Evolutionary conservation across 768 basidiomycete species (phyloP), one percentile per base, ranked within the genome.

Genomic region (Pilatotrama ljubarskyi): DNA sequence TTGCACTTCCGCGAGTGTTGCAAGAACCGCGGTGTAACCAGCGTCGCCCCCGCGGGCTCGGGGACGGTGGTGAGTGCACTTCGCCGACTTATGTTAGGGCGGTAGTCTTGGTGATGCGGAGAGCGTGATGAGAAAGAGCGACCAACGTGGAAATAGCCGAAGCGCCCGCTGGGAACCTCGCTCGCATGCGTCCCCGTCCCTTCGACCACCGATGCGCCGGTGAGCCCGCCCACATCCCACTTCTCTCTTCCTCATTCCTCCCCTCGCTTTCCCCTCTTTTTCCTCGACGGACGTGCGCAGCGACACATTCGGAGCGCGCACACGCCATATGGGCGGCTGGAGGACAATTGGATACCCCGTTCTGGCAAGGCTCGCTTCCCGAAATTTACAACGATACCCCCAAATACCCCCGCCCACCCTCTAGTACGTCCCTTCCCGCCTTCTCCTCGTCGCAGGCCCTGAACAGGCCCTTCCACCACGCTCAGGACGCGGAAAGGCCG

Each of bases 341-440:
- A 40, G 44, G 48, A 62, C 61, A 62, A 62, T 62, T 47, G 60
- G 55, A 56, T 62, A 62, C 61, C 61, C 61, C 20, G 24, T 52
- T 62, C 55, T 38, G 61, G 55, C 54, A 52, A 52, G 50, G 43
- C 50, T 43, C 49, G 50, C 50, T 57, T 62, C 50, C 55, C 61
- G 60, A 62, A 57, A 52, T 52, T 57, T 62, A 62, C 61, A 56
- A 61, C 54, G 49, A 62, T 62, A 62, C 61, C 61, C 60, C 55
- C 47, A 43, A 51, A 61, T 61, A 56, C 61, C 55, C 38, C 36
- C 50, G 42, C 25, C 54, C 36, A n/a, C n/a, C 47, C 48, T 42
- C 41, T 55, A 36, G 54, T 61, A 43, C 59, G 59, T 46, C 54
- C 43, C 49, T 46, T 61, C 59, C 26, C 38, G 32, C 52, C 59